Base-by-base conservation (phyloP, 1,139 yeast species). In the Spencermartinsiella ligniputridi region DNA sequence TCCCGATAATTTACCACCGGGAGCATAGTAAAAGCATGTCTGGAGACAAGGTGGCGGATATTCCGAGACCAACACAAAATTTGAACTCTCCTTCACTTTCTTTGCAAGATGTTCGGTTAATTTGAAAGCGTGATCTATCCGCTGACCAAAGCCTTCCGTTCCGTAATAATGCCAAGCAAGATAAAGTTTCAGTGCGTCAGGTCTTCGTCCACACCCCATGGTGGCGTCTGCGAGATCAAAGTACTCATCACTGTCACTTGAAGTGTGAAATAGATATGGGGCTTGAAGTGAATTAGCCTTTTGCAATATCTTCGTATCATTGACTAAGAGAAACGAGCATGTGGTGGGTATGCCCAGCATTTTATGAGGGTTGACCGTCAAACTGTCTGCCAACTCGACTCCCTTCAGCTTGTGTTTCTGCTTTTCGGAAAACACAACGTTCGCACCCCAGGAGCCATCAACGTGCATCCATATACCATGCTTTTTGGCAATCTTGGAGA, bases 401-500 rank as follows among this genome's bases (percentile, higher is more conserved):
- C 96, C 96, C 6, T 62, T 58, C 53, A 87, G 62, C 55, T 75
- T 74, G 44, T 63, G 47, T 33, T 62, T 63, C 45, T 79, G 78
- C n/a, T 56, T 67, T 0, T 61, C 53, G 22, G 89, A 80, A 64
- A 86, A 87, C 0, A 83, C 74, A 8, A 83, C 83, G 57, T 87
- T 86, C 12, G 94, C 96, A 35, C 96, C 96, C 95, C 95, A 86
- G 6, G 94, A 83, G 1, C 94, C 96, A 64, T 87, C 96, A 37
- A 87, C 78, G 61, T 87, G 96, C 63, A 84, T 76, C 90, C 95
- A 86, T 13, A 79, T 48, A 20, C 72, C 63, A 62, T 81, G 61
- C 48, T 71, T 69, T 45, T 75, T 69, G 5, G 92, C 80, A 6
- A 86, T 61, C 5, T 54, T 61, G 1, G 81, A 64, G 35, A 87